Percentiles rank a stretch among this genome's conserved stretches.
Conservation (phyloP, 192 early-diverging fungal species). For the Coemansia sp. region DNA sequence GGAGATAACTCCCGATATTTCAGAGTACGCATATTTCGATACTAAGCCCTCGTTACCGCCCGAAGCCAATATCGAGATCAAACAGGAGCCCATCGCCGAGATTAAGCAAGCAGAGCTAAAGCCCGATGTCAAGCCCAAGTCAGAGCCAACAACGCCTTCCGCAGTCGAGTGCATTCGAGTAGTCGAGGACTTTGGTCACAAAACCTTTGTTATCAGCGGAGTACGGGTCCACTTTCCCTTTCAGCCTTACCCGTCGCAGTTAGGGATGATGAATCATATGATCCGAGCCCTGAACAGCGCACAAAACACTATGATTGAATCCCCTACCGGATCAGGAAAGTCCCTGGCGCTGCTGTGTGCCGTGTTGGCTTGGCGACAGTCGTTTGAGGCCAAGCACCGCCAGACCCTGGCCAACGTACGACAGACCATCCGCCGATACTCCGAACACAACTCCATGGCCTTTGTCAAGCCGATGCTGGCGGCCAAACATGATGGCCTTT, state of each 20-base stretch:
- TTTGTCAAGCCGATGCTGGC: conserved; percentile 18
- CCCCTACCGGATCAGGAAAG: conserved; percentile 80
- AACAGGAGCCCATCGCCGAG: not conserved
- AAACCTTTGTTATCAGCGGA: conserved; percentile 52
- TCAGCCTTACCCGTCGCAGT: conserved; percentile 66
- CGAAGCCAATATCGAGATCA: not conserved
- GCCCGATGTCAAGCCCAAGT: not conserved
- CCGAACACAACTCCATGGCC: conserved; percentile 46
- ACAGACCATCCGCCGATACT: conserved; percentile 45
- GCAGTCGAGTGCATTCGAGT: conserved; percentile 9
- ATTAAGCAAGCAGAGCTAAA: not conserved
- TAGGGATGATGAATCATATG: conserved; percentile 68
- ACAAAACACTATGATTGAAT: conserved; percentile 71
- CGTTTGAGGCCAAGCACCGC: conserved; percentile 43
- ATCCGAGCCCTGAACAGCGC: conserved; percentile 54
- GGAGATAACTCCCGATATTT: not conserved
- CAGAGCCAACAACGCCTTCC: not conserved
- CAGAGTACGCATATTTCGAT: not conserved
- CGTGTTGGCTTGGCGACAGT: conserved; percentile 64
- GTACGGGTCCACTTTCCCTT: conserved; percentile 67
- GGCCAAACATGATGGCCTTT: conserved; percentile 21
- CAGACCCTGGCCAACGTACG: conserved; percentile 34
- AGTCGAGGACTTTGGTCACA: not conserved
- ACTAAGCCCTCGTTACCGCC: not conserved
- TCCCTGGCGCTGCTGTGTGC: conserved; percentile 73